Evolutionary conservation across 2,329 filamentous ascomycete species (phyloP).

Genomic region (Aspergillus amoenus): DNA sequence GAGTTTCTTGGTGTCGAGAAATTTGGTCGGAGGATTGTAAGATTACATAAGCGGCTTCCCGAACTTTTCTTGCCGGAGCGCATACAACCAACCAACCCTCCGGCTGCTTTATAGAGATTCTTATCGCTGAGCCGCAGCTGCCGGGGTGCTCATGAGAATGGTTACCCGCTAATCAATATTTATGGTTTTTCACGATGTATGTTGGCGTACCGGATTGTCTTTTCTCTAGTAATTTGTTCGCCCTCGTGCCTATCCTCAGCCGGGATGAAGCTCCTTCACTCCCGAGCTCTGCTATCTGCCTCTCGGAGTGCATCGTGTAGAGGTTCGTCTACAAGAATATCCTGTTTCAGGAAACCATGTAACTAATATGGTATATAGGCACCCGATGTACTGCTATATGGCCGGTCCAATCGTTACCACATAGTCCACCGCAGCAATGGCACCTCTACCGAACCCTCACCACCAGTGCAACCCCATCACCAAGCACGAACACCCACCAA

Average conservation of each 20-base stretch:
- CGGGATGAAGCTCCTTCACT: constrained; percentile 34
- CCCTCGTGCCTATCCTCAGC: constrained; percentile 8
- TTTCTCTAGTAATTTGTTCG: constrained; percentile 4
- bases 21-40: constrained; percentile 24
- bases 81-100: background rate
- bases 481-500: background rate
- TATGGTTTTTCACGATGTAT: constrained; percentile 22
- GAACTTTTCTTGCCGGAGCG: constrained; percentile 18
- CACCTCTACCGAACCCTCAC: constrained; percentile 5
- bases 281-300: constrained; percentile 19
- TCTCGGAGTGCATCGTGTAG: constrained; percentile 14
- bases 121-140: background rate
- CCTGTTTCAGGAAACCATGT: background rate
- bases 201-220: constrained; percentile 8
- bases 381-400: background rate
- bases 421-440: background rate
- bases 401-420: background rate
- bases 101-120: background rate
- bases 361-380: background rate
- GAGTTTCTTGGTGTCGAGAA: constrained; percentile 27
- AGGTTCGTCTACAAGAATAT: background rate
- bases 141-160: background rate
- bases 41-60: constrained; percentile 33
- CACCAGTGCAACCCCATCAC: constrained; percentile 10
- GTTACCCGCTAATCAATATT: background rate